A percentile compares a stretch with the other conserved stretches of the same genome.
These are phyloP conservation scores for Albugo candida DNA, from an alignment of 352 stramenopile species.

Conservation along the genomic window DNA sequence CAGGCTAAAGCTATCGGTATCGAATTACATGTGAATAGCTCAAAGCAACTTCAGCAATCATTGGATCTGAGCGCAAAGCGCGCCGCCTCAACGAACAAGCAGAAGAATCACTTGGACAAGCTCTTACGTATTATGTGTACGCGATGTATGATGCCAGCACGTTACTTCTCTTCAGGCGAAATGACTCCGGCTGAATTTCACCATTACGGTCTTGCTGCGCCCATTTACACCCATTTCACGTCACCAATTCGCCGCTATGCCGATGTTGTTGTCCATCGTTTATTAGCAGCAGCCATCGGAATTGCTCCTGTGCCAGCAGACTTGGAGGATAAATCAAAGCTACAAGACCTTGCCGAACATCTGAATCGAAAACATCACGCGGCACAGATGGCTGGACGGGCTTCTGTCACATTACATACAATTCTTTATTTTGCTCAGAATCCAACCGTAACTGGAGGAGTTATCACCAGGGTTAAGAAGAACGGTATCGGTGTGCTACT, in stretches of 20 bases:
- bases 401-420: conserved; percentile 93
- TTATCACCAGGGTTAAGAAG: conserved; percentile 91
- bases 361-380: conserved; percentile 94
- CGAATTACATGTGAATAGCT: conserved; percentile 54
- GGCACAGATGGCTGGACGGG: conserved; percentile 90
- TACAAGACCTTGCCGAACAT: conserved; percentile 92
- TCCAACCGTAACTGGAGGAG: conserved; percentile 67
- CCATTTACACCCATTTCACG: conserved; percentile 99
- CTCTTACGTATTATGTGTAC: conserved; percentile 92
- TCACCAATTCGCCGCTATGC: conserved; percentile 96
- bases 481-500: conserved; percentile 92
- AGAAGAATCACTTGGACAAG: conserved; percentile 97
- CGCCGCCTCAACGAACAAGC: conserved; percentile 15
- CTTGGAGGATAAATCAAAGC: conserved; percentile 82
- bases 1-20: conserved; percentile 72
- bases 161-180: conserved; percentile 97
- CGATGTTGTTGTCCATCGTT: conserved; percentile 96
- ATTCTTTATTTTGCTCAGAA: conserved; percentile 92
- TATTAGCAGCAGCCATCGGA: conserved; percentile 92
- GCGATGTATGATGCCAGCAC: conserved; percentile 95
- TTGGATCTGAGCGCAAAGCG: conserved; percentile 47
- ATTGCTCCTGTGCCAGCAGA: conserved; percentile 89
- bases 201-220: conserved; percentile 95
- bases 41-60: conserved; percentile 56
- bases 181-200: conserved; percentile 90